Conservation (phyloP, 805 yeast species). For the Nakazawaea wickerhamii region DNA sequence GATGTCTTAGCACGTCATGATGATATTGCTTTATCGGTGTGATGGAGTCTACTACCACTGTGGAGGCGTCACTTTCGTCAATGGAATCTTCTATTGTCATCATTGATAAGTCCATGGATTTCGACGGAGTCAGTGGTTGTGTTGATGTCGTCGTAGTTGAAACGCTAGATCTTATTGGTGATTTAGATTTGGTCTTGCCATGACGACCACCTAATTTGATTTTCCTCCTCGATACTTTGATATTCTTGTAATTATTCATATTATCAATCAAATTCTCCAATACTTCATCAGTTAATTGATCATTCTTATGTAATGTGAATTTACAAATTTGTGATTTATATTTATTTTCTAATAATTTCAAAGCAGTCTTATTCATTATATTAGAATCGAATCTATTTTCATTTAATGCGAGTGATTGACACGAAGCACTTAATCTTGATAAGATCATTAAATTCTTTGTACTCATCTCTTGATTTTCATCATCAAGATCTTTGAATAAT, state of each 20-base stretch:
- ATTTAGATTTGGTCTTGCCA: not conserved
- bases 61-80: not conserved
- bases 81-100: not conserved
- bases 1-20: constrained; percentile 5
- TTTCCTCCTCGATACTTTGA: constrained; percentile 13
- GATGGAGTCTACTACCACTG: not conserved
- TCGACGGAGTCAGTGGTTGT: not conserved
- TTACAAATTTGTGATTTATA: constrained; percentile 3
- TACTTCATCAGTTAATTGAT: constrained; percentile 6
- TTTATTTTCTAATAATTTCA: constrained; percentile 10
- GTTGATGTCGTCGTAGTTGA: not conserved
- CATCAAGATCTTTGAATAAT: constrained; percentile 44
- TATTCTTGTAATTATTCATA: constrained; percentile 9
- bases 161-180: not conserved
- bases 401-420: constrained; percentile 11
- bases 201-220: constrained; percentile 5
- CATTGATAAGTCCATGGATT: not conserved
- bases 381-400: constrained; percentile 5
- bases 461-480: constrained; percentile 28
- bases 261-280: constrained; percentile 8
- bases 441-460: constrained; percentile 14
- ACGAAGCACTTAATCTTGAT: constrained; percentile 12
- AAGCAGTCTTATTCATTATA: constrained; percentile 12
- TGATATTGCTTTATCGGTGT: not conserved
- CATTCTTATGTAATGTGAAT: constrained; percentile 8